Percentiles rank a stretch among this genome's conserved stretches.
phyloP scores from a whole-genome alignment of 495 filamentous ascomycete species.

The Aspergillus campestris region DNA sequence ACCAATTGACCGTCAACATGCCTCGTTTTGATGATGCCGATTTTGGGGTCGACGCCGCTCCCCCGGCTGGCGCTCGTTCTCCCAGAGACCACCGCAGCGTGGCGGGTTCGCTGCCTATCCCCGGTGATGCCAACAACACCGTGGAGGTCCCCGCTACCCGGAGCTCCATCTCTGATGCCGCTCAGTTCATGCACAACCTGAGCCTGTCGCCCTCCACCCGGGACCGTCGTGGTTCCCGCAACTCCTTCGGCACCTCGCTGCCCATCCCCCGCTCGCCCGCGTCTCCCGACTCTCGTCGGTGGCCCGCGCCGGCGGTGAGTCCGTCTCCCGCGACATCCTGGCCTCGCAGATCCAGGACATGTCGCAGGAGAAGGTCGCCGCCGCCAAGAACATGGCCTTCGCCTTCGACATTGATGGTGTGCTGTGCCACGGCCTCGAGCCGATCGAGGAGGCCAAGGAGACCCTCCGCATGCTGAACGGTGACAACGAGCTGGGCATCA shows the following conservation, averaged over 20 bases:
- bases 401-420: constrained; percentile 94
- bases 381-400: constrained; percentile 68
- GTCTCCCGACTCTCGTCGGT: constrained; percentile 56
- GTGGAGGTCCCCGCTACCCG: constrained; percentile 66
- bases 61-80: constrained; percentile 21
- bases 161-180: constrained; percentile 60
- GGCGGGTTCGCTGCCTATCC: constrained; percentile 37
- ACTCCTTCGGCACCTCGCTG: constrained; percentile 70
- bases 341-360: constrained; percentile 67
- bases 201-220: constrained; percentile 58
- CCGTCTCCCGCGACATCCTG: constrained; percentile 57
- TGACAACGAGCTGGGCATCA: constrained; percentile 76
- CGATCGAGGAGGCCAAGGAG: constrained; percentile 74
- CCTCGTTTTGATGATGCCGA: constrained; percentile 54
- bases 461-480: constrained; percentile 83
- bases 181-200: constrained; percentile 66
- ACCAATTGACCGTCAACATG: constrained; percentile 40
- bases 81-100: constrained; percentile 20
- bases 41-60: constrained; percentile 32
- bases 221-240: constrained; percentile 60
- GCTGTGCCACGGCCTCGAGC: constrained; percentile 66
- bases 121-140: constrained; percentile 41
- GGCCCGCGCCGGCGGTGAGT: constrained; percentile 33
- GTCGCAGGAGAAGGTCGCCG: constrained; percentile 55
- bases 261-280: constrained; percentile 65